Base-by-base conservation (phyloP, 176 grass and related monocot genomes). In the Carex scoparia region DNA sequence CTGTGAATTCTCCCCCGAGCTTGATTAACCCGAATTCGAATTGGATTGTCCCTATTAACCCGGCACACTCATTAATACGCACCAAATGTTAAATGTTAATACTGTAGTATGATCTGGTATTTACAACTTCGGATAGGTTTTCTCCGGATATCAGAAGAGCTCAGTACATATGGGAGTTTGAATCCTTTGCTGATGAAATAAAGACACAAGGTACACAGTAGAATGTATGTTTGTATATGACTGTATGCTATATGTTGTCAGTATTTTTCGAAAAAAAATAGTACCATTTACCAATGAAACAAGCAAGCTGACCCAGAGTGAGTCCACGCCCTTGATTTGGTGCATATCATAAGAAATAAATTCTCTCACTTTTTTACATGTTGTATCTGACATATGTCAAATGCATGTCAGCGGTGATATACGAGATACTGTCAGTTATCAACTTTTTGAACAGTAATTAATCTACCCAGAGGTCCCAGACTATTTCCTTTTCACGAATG, bases 281-380 rank as follows among this genome's bases (percentile, higher is more conserved):
- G 5, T 33, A 75, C n/a, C 19, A 75, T 37, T 48, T 30, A 55
- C 44, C 48, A 54, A 55, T 31, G 44, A 30, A 23, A 54, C 72
- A 15, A 69, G 66, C 33, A 76, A 55, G 48, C 48, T 23, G 19
- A 13, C 23, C 69, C 48, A 77, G 49, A 77, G 54, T 5, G 49
- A 77, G 23, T 77, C 19, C 68, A 48, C 18, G 1, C 2, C 40
- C 69, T 19, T 46, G 68, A 16, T 69, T 30, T 4, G 74, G 23
- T 57, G 27, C 58, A 59, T 61, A 80, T 61, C 54, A 80, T 80
- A 5, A 31, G 31, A 80, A 57, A 80, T 59, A 61, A 61, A 80
- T 80, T 18, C 54, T 80, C 13, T 80, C 32, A 61, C 14, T 5
- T 38, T 62, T 80, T 80, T 60, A 9, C 53, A 80, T 59, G 55